Conservation (phyloP, 2,329 filamentous ascomycete genomes). For the Penicillium freii region DNA sequence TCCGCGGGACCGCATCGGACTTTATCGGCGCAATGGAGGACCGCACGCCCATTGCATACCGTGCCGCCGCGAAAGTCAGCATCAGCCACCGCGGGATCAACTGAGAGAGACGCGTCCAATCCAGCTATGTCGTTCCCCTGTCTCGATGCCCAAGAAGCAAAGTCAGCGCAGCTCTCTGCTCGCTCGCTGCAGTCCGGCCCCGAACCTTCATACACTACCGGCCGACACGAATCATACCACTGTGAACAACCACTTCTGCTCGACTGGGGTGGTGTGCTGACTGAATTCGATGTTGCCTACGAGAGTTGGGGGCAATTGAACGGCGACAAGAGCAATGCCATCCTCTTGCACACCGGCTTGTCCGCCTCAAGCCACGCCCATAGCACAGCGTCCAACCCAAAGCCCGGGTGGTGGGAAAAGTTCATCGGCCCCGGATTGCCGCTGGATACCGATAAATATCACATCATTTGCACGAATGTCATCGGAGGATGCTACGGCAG, state of each 20-base stretch:
- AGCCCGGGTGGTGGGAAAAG: constrained; percentile 97
- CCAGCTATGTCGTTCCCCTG: constrained; percentile 87
- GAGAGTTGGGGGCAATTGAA: constrained; percentile 89
- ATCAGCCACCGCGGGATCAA: constrained; percentile 17
- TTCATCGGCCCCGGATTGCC: constrained; percentile 88
- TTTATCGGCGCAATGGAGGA: constrained; percentile 18
- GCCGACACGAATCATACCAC: constrained; percentile 75
- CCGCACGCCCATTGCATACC: constrained; percentile 22
- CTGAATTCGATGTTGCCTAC: constrained; percentile 83
- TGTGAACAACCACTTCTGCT: constrained; percentile 73
- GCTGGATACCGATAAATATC: constrained; percentile 87
- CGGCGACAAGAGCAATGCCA: constrained; percentile 76
- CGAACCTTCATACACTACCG: constrained; percentile 90
- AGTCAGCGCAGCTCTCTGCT: constrained; percentile 70
- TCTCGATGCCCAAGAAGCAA: constrained; percentile 77
- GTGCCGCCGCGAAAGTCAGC: constrained; percentile 20
- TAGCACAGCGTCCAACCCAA: constrained; percentile 80
- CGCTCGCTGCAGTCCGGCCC: constrained; percentile 71
- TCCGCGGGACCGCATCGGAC: constrained; percentile 13
- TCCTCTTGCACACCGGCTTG: constrained; percentile 87
- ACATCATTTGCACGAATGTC: constrained; percentile 94
- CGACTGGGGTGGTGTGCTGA: constrained; percentile 93
- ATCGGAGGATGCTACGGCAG: constrained; percentile 94
- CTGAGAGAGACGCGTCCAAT: constrained; percentile 57
- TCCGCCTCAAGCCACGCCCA: constrained; percentile 97